These are phyloP conservation scores for Emmonsiellopsis sp. DNA, from an alignment of 2,329 filamentous ascomycete genomes.

Conservation along the genomic window DNA sequence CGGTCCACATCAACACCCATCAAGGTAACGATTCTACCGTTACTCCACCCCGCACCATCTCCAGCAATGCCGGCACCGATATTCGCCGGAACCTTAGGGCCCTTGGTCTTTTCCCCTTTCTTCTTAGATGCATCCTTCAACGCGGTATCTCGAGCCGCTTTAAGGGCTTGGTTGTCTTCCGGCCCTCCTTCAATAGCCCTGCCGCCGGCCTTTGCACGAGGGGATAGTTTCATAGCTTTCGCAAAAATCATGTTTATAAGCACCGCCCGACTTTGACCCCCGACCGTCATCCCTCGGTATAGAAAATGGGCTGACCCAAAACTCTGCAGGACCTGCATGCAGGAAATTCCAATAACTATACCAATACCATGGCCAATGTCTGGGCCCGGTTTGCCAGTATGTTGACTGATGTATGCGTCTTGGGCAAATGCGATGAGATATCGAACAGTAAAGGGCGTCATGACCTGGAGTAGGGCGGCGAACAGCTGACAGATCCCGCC, in stretches of 20 bases:
- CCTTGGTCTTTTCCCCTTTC: conserved; percentile 23
- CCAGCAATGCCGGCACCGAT: conserved; percentile 45
- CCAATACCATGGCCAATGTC: conserved; percentile 68
- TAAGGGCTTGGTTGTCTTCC: conserved; percentile 34
- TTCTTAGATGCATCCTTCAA: conserved; percentile 28
- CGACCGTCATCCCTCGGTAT: conserved; percentile 84
- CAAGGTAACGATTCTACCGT: conserved; percentile 81
- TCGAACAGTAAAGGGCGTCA: conserved; percentile 75
- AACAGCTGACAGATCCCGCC: conserved; percentile 69
- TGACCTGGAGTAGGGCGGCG: conserved; percentile 64
- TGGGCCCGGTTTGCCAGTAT: conserved; percentile 47
- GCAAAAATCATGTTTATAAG: conserved; percentile 84
- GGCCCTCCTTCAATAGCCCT: conserved; percentile 34
- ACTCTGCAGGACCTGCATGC: conserved; percentile 78
- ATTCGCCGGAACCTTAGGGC: conserved; percentile 30
- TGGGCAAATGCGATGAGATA: conserved; percentile 80
- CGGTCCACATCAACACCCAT: conserved; percentile 96
- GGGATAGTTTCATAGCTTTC: conserved; percentile 84
- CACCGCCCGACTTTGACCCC: conserved; percentile 71
- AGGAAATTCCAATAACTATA: conserved; percentile 71
- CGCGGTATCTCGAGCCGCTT: conserved; percentile 34
- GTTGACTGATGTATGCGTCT: conserved; percentile 62
- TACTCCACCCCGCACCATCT: conserved; percentile 79
- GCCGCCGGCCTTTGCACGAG: conserved; percentile 77
- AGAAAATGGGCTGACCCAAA: conserved; percentile 83